Conservation (phyloP, 305 asterid genomes). For the Fraxinus nigra region DNA sequence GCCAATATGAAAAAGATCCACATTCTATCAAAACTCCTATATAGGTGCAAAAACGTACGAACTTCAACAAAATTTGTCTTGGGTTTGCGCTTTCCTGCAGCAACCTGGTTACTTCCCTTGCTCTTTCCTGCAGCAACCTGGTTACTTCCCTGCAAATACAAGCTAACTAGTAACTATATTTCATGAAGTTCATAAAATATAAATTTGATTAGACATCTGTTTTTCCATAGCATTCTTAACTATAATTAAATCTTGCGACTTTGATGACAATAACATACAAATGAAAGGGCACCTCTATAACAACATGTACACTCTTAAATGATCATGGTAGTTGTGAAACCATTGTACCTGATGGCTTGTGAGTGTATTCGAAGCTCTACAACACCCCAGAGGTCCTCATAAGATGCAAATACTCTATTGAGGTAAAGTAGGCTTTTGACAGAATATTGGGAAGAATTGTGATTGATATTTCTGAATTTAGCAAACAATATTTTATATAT, state of each 20-base stretch:
- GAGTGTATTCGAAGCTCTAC: neutral
- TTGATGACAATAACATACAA: neutral
- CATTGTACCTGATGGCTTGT: neutral
- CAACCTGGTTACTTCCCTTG: constrained; percentile 41
- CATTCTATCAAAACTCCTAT: constrained; percentile 90
- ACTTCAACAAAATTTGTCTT: constrained; percentile 95
- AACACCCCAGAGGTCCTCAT: neutral
- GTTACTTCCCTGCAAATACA: constrained; percentile 45
- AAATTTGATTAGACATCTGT: constrained; percentile 14
- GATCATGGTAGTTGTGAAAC: neutral
- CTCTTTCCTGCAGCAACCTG: constrained; percentile 56
- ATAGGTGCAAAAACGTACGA: constrained; percentile 97
- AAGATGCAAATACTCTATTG: neutral
- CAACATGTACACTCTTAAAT: constrained; percentile 3
- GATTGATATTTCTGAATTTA: neutral
- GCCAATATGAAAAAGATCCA: constrained; percentile 92
- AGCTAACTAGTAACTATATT: constrained; percentile 22
- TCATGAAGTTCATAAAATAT: constrained; percentile 3
- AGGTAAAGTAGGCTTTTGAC: neutral
- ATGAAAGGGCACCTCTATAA: neutral
- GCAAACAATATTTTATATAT: neutral
- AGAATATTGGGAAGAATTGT: neutral
- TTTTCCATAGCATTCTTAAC: neutral
- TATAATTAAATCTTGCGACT: neutral
- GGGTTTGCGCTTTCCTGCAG: constrained; percentile 75